Evolutionary conservation across 495 filamentous ascomycete species (phyloP).

Genomic region (Penicillium flavigenum): DNA sequence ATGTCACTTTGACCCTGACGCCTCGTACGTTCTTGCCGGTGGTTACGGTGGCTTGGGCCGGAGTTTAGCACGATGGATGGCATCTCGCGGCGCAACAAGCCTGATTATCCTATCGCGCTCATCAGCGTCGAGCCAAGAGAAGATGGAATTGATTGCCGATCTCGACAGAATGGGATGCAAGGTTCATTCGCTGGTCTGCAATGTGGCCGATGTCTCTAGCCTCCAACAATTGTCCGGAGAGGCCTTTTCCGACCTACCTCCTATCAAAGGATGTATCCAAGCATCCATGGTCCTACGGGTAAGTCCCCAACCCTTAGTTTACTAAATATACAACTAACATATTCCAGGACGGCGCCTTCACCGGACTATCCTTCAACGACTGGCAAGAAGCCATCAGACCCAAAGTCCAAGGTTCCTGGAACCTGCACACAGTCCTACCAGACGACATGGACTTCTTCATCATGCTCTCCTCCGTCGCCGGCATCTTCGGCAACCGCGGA

Average conservation of each 20-base stretch:
- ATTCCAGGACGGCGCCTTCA: conserved; percentile 35
- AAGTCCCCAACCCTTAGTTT: conserved; percentile 2
- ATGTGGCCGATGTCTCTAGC: conserved; percentile 23
- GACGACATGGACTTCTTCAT: conserved; percentile 36
- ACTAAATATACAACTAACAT: conserved; percentile 6
- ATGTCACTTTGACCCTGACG: conserved; percentile 22
- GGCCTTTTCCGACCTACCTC: conserved; percentile 20
- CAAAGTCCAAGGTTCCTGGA: conserved; percentile 33
- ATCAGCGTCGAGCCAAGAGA: conserved; percentile 2
- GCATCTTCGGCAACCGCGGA: conserved; percentile 39
- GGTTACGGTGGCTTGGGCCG: conserved; percentile 45
- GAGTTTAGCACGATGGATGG: conserved; percentile 41
- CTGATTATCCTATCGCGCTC: conserved; percentile 31
- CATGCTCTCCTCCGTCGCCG: conserved; percentile 40
- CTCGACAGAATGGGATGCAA: conserved; percentile 21
- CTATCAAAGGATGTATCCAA: conserved; percentile 42
- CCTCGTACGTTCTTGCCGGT: conserved; percentile 34
- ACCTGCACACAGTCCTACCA: conserved; percentile 27
- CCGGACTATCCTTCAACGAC: conserved; percentile 38
- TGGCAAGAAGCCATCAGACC: conserved; percentile 27
- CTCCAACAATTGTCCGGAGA: conserved; percentile 16
- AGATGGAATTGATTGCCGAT: conserved; percentile 17
- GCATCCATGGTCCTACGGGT: conserved; percentile 41
- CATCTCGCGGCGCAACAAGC: conserved; percentile 29
- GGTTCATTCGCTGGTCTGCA: conserved; percentile 17